A percentile compares a stretch with the other conserved stretches of the same genome.
Conservation (phyloP, 257 asterid genomes). For the Leonotis leonurus region DNA sequence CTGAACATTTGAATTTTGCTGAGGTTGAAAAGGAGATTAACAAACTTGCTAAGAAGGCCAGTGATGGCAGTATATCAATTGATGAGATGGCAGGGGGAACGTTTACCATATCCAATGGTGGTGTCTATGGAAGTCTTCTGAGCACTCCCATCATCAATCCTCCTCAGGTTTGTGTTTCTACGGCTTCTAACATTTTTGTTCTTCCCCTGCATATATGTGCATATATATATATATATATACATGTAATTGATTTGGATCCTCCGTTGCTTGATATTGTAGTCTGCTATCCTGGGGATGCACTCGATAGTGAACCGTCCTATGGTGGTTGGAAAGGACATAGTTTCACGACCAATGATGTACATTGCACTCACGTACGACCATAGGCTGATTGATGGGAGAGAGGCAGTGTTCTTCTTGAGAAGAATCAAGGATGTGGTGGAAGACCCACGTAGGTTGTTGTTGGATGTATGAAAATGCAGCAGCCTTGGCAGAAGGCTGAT, state of each 20-base stretch:
- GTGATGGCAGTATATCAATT: conserved; percentile 79
- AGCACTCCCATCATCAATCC: conserved; percentile 99
- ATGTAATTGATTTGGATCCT: neutral
- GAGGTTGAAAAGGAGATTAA: conserved; percentile 92
- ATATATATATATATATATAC: neutral
- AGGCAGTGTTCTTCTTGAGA: conserved; percentile 86
- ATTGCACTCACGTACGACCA: conserved; percentile 90
- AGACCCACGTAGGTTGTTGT: conserved; percentile 88
- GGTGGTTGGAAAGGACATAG: conserved; percentile 86
- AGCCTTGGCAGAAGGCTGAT: too few relatives aligned
- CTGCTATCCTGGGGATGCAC: conserved; percentile 98
- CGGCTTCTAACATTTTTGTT: neutral
- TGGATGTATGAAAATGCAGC: conserved; percentile 52
- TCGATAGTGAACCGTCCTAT: conserved; percentile 91
- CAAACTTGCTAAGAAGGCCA: conserved; percentile 85
- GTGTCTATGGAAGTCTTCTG: conserved; percentile 94
- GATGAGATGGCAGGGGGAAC: conserved; percentile 99
- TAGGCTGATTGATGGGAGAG: conserved; percentile 95
- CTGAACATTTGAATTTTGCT: conserved; percentile 86
- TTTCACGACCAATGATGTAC: conserved; percentile 94
- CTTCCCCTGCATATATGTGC: neutral
- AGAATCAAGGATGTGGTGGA: conserved; percentile 95
- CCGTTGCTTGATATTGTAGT: conserved; percentile 39
- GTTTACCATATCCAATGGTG: conserved; percentile 95
- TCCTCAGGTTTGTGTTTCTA: conserved; percentile 64